phyloP scores from a whole-genome alignment of 2,329 filamentous ascomycete species.

The Uncinocarpus reesii region DNA sequence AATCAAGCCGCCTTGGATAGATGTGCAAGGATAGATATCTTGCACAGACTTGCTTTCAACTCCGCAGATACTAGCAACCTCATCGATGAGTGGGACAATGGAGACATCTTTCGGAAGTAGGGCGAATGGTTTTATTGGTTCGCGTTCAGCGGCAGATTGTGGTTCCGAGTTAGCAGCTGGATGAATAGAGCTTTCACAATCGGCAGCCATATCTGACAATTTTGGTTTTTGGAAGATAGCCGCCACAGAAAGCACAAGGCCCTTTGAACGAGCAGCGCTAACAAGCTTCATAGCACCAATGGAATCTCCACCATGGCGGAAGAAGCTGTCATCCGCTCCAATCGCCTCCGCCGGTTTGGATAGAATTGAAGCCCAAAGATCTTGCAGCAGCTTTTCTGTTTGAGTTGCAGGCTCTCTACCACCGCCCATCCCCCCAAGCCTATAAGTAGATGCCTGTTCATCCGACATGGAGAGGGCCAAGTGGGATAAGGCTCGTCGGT shows the following conservation, averaged over 20 bases:
- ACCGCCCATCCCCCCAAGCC: slow-evolving; percentile 13
- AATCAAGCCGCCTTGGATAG: slow-evolving; percentile 36
- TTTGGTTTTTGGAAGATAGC: slow-evolving; percentile 38
- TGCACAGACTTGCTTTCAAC: slow-evolving; percentile 23
- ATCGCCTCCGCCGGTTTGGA: slow-evolving; percentile 31
- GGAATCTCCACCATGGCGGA: slow-evolving; percentile 40
- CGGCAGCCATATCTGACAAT: slow-evolving; percentile 35
- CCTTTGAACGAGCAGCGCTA: slow-evolving; percentile 31
- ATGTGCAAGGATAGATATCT: slow-evolving; percentile 35
- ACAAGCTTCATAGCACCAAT: slow-evolving; percentile 41
- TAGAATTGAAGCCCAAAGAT: slow-evolving; percentile 34
- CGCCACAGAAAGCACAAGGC: slow-evolving; percentile 34
- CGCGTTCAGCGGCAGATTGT: not conserved
- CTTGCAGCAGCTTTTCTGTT: slow-evolving; percentile 24
- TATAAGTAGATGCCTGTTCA: slow-evolving; percentile 12
- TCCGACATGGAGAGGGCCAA: slow-evolving; percentile 13
- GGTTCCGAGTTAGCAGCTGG: not conserved
- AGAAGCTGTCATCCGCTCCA: slow-evolving; percentile 38
- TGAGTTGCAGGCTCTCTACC: slow-evolving; percentile 21
- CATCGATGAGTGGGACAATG: slow-evolving; percentile 16
- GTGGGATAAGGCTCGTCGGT: slow-evolving; percentile 46
- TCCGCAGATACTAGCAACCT: slow-evolving; percentile 18
- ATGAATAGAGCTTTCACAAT: slow-evolving; percentile 1
- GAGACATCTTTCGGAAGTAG: slow-evolving; percentile 21
- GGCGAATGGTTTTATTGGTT: slow-evolving; percentile 24